These are phyloP conservation scores for Rhizophagus sp. DNA, from an alignment of 192 early-diverging fungal species.

Conservation along the genomic window DNA sequence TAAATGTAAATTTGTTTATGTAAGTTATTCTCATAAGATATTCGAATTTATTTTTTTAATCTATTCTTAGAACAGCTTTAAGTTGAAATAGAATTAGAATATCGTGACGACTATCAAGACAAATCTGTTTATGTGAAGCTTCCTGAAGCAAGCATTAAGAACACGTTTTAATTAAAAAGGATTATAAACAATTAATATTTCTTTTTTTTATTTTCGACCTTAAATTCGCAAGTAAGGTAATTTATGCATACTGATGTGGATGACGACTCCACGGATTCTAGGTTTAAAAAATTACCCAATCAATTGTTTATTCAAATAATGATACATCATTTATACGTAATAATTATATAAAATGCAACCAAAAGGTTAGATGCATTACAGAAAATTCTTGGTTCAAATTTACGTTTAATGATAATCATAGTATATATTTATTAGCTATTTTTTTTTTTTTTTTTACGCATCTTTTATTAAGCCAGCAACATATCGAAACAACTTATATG, in stretches of 20 bases:
- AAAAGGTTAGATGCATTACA: constrained; percentile 44
- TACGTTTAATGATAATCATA: constrained; percentile 17
- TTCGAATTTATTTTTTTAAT: background rate
- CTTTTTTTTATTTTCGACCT: constrained; percentile 4
- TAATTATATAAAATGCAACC: constrained; percentile 44
- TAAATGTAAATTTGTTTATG: background rate
- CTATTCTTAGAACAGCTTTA: constrained; percentile 60
- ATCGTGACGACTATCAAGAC: constrained; percentile 72
- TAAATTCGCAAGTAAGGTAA: constrained; percentile 27
- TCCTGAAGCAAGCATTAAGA: constrained; percentile 40
- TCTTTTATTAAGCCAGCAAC: constrained; percentile 45
- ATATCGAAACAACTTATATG: constrained; percentile 57
- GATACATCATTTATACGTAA: constrained; percentile 3
- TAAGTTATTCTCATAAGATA: background rate
- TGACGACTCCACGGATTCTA: constrained; percentile 82
- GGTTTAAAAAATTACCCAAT: background rate
- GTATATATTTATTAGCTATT: background rate
- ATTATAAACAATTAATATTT: too few relatives aligned
- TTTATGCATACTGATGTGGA: constrained; percentile 65
- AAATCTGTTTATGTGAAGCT: constrained; percentile 72
- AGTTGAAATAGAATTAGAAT: constrained; percentile 82
- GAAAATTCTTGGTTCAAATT: constrained; percentile 11
- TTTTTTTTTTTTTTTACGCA: background rate
- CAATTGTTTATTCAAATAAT: constrained; percentile 37
- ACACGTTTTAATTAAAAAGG: too few relatives aligned